Conservation (phyloP, 306 rosid genomes). For the Lathyrus tuberosus region DNA sequence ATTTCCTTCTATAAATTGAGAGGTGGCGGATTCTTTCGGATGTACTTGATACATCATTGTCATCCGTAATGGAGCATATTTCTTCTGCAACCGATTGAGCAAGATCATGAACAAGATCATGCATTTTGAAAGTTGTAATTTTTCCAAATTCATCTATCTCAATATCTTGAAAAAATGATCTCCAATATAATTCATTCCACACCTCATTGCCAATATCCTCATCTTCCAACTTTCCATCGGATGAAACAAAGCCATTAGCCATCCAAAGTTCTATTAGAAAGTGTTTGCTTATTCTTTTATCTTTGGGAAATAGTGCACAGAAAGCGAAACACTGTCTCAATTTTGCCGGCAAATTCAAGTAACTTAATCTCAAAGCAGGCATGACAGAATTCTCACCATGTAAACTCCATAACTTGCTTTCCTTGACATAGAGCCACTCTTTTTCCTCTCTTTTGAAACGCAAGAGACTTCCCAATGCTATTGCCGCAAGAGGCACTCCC, state of each 20-base stretch:
- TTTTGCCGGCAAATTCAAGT: background rate
- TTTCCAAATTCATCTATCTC: background rate
- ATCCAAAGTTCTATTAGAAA: conserved; percentile 1
- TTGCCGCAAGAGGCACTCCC: too few species aligned
- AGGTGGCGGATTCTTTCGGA: background rate
- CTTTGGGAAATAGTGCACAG: background rate
- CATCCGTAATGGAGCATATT: background rate
- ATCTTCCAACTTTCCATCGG: too few species aligned
- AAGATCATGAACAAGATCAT: background rate
- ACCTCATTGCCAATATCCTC: conserved; percentile 1
- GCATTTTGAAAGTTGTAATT: background rate
- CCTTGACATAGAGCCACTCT: background rate
- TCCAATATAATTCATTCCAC: background rate
- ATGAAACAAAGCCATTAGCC: background rate
- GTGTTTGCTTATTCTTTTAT: background rate
- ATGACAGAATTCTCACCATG: background rate
- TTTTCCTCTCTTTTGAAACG: background rate
- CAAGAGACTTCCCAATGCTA: background rate
- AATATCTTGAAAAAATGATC: conserved; percentile 2
- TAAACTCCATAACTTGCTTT: background rate
- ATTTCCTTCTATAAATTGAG: background rate
- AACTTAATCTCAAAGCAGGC: background rate
- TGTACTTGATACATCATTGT: background rate
- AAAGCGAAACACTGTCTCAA: conserved; percentile 3
- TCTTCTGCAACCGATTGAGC: background rate